Conservation (phyloP, 306 rosid species). For the Cucumis sativus region DNA sequence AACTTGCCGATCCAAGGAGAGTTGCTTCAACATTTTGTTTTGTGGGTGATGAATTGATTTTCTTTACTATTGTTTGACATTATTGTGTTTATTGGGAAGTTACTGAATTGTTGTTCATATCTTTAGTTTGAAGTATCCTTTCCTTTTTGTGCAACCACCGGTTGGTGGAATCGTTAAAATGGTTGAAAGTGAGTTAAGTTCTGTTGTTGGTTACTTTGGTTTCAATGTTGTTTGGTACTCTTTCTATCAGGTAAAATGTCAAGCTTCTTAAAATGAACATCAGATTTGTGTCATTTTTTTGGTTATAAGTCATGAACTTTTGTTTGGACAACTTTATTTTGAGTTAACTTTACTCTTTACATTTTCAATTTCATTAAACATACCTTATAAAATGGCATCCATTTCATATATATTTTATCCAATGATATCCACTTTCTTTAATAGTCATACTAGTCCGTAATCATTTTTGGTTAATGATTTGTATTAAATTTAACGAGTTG, state of each 20-base stretch:
- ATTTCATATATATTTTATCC: too few species aligned
- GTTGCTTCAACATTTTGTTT: slow-evolving; percentile 27
- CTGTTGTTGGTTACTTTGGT: background rate
- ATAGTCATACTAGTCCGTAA: too few species aligned
- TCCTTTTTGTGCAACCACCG: slow-evolving; percentile 42
- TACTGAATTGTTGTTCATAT: background rate
- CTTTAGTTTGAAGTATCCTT: slow-evolving; percentile 40
- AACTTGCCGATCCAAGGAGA: slow-evolving; percentile 33
- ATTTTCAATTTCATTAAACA: too few species aligned
- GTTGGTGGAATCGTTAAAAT: slow-evolving; percentile 34
- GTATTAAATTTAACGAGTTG: too few species aligned
- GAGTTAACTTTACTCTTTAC: background rate
- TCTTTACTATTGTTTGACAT: background rate
- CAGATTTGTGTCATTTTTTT: background rate
- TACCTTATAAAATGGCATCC: background rate
- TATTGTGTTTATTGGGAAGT: slow-evolving; percentile 4
- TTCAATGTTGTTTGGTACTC: background rate
- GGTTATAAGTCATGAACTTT: background rate
- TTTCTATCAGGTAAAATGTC: background rate
- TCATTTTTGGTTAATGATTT: too few species aligned
- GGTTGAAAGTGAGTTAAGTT: background rate
- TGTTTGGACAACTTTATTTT: background rate
- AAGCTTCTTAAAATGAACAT: background rate
- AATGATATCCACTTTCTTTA: too few species aligned
- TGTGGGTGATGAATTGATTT: background rate